These are phyloP conservation scores for Asterochloris sp. DNA, from an alignment of 139 green algal genomes.

Conservation along the genomic window DNA sequence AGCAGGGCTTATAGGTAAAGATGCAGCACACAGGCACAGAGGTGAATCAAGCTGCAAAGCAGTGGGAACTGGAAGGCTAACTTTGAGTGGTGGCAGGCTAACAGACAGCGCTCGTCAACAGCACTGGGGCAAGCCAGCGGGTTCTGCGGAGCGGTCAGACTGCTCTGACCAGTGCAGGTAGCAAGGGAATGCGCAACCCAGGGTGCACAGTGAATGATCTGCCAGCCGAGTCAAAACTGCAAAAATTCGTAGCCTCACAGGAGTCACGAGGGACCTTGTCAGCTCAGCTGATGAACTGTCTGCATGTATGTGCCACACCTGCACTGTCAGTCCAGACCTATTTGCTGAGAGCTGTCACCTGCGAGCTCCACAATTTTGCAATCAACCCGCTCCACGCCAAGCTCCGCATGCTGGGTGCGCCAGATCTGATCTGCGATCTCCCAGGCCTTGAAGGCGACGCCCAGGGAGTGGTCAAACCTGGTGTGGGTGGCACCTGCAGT, in stretches of 20 bases:
- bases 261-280: neutral
- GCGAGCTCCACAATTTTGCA: constrained; percentile 49
- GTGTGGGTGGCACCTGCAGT: constrained; percentile 63
- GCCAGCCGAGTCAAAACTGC: neutral
- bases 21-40: neutral
- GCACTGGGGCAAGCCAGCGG: neutral
- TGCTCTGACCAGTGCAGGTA: neutral
- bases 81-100: neutral
- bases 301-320: neutral
- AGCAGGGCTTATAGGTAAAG: neutral
- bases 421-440: constrained; percentile 30
- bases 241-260: neutral
- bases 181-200: no score
- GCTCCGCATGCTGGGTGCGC: constrained; percentile 36
- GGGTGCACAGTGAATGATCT: neutral
- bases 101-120: neutral
- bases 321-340: constrained; percentile 2
- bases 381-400: constrained; percentile 55
- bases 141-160: neutral
- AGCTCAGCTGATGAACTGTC: neutral
- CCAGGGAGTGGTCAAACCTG: constrained; percentile 81
- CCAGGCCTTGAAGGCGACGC: constrained; percentile 60
- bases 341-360: constrained; percentile 17
- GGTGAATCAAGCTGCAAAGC: neutral
- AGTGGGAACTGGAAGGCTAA: neutral